Evolutionary conservation across 257 asterid species (phyloP).

Genomic region (Henckelia pumila): DNA sequence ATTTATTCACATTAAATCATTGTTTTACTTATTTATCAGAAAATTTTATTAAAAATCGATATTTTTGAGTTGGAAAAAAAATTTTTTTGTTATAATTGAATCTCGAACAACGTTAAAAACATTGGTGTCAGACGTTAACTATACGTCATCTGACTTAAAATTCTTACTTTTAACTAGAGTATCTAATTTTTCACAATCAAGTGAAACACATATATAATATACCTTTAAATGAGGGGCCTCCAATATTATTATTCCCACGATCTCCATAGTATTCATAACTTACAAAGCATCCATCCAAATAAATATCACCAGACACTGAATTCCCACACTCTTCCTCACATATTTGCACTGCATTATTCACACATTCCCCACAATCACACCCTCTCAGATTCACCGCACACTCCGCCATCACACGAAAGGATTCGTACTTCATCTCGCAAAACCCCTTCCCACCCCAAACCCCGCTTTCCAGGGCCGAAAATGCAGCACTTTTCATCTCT

Average conservation of each 20-base stretch:
- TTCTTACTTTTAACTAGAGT: no score
- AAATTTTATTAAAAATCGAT: no score
- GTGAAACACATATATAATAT: not conserved
- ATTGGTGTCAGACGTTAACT: no score
- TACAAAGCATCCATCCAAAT: conserved; percentile 53
- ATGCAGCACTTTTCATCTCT: conserved; percentile 45
- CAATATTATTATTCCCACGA: conserved; percentile 19
- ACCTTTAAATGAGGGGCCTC: conserved; percentile 41
- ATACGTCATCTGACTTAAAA: no score
- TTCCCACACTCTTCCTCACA: conserved; percentile 50
- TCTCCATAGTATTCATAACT: conserved; percentile 35
- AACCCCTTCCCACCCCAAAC: conserved; percentile 42
- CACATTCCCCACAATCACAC: conserved; percentile 65
- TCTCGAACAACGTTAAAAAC: no score
- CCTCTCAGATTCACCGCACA: conserved; percentile 48
- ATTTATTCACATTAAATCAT: no score
- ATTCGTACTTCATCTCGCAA: conserved; percentile 43
- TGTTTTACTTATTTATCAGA: no score
- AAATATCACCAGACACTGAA: conserved; percentile 52
- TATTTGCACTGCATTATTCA: conserved; percentile 41
- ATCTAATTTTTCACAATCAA: not conserved
- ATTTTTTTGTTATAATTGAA: no score
- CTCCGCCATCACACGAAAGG: conserved; percentile 39
- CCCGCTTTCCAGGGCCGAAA: conserved; percentile 47
- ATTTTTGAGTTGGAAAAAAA: no score